Evolutionary conservation across 2,329 filamentous ascomycete genomes (phyloP), one percentile per base, ranked within the genome.

Genomic region (Alternaria sp.): DNA sequence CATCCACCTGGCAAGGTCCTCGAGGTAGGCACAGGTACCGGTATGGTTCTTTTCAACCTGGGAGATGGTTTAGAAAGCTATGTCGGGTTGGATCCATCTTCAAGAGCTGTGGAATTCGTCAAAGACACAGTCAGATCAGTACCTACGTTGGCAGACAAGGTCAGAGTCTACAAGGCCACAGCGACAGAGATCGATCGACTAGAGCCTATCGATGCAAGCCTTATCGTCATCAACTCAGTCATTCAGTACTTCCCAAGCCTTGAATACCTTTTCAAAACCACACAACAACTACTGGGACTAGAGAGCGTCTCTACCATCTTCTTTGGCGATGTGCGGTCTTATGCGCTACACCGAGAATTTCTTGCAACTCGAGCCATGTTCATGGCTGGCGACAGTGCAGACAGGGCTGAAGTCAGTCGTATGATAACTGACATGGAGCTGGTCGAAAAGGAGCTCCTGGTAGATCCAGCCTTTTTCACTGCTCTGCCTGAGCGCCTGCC

Each of bases 11-110:
- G 38, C 16, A 32, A 59, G 32, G 52, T 64, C 1, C 59, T 64
- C 2, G 59, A 64, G 28, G 49, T 64, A 36, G 59, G 62, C 30
- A 49, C 54, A 2, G 62, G 62, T 16, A 45, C 59, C 3, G 62
- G 62, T 7, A 65, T 65, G 60, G 53, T 65, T 8, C 52, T 65
- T 4, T 65, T 65, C 53, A 65, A 65, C 20, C 46, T 65, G 1
- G 18, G 36, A 7, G 34, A 48, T 18, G 34, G 28, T 25, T 22
- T 65, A 5, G 2, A 54, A 32, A 50, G 27, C 12, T 63, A 65
- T 25, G 28, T 52, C 3, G 60, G 63, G 5, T 20, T 64, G 20
- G 55, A 62, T n/a, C 59, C 52, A 3, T 62, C 55, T 4, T 16
- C 14, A 18, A 49, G 32, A 16, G 59, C 55, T 14, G 46, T 62